Evolutionary conservation across 495 filamentous ascomycete species (phyloP), one percentile per base, ranked within the genome.

Genomic region (Astrothelium subdiscretum): DNA sequence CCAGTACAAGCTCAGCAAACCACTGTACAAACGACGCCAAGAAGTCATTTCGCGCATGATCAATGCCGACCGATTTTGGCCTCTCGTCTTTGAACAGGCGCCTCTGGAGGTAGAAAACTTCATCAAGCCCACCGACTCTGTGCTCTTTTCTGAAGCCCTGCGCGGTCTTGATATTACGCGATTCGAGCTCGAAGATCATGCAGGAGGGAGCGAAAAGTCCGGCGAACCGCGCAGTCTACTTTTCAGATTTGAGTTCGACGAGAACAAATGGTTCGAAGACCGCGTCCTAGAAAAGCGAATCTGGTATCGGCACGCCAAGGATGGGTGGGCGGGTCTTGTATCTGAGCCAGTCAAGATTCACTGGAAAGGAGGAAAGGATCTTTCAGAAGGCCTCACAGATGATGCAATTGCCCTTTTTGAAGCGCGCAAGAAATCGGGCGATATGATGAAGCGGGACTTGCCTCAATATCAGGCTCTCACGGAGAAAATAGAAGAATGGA

Each of bases 321-420:
- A 84, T 67, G 84, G 83, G 32, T 88, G 82, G 79, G 74, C 79
- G 22, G 89, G 89, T 32, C 78, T 94, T 22, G 89, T 94, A 51
- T 87, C 83, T 40, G 89, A 92, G 72, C 92, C 92, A 5, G 88
- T 96, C 40, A 79, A 83, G 61, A 89, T 97, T 70, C 78, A 85
- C 68, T 97, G 92, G 92, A 95, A 90, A 81, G 76, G 84, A 65
- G 87, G 82, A 59, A 85, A 85, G 74, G 92, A 97, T 72, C 72
- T 92, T 67, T 96, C 91, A 38, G 80, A 83, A 61, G 92, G 92
- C 42, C 74, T 95, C 66, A 83, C 90, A 24, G 81, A 84, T 73
- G 81, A 88, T 5, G 86, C 86, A 18, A 79, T 83, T 57, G 80
- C 82, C 57, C 79, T 87, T 40, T 88, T 77, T 68, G 83, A 90